A percentile compares a stretch with the other conserved stretches of the same genome.
phyloP scores from a whole-genome alignment of 441 rosid species.

The Gossypium gossypioides region DNA sequence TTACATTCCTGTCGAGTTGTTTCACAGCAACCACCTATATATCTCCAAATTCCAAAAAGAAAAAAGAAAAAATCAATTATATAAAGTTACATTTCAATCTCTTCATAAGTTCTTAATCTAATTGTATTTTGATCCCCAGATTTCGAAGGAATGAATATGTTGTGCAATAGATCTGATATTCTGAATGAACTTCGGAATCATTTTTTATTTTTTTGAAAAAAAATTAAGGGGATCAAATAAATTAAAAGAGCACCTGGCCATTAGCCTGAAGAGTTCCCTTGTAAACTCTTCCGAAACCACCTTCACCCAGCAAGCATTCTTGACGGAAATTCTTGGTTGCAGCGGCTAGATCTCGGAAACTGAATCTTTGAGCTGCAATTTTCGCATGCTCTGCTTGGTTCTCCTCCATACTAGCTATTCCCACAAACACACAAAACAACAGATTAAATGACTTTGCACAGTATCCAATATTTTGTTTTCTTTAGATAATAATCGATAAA shows the following conservation, averaged over 20 bases:
- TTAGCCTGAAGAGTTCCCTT: not conserved
- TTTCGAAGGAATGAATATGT: not conserved
- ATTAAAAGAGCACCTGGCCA: constrained; percentile 31
- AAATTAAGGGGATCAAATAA: no score
- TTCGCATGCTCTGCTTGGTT: constrained; percentile 13
- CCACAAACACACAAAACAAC: not conserved
- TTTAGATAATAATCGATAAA: not conserved
- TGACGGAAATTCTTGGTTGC: constrained; percentile 67
- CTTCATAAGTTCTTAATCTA: no score
- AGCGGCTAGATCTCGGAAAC: constrained; percentile 66
- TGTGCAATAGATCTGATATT: not conserved
- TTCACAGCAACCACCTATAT: constrained; percentile 74
- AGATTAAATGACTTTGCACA: not conserved
- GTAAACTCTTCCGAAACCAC: not conserved
- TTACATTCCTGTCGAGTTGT: constrained; percentile 72
- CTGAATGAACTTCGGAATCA: not conserved
- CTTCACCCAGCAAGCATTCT: not conserved
- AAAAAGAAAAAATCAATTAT: not conserved
- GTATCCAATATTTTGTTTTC: not conserved
- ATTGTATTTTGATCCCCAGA: not conserved
- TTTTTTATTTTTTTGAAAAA: no score
- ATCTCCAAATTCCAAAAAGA: not conserved
- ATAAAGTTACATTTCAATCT: no score
- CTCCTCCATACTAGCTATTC: not conserved
- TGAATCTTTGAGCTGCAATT: constrained; percentile 38